Conservation (phyloP, 768 basidiomycete genomes). For the Wakefieldia striispora region DNA sequence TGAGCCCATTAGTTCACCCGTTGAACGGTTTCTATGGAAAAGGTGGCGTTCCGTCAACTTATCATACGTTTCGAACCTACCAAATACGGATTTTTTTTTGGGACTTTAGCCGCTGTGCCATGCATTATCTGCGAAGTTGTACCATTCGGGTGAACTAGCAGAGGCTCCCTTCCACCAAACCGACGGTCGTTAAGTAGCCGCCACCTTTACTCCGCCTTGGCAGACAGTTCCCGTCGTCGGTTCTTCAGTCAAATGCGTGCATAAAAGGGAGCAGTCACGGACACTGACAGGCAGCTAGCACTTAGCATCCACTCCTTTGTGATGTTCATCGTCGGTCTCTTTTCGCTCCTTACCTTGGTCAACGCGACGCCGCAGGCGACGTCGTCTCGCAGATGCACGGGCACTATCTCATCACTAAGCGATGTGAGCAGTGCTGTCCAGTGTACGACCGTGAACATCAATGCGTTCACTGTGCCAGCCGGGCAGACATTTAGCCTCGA, state of each 20-base stretch:
- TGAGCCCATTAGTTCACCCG: no score
- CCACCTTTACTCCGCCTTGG: no score
- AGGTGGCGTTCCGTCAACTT: no score
- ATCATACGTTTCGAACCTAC: no score
- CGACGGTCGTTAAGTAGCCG: no score
- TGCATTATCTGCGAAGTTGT: no score
- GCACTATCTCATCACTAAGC: constrained; percentile 51
- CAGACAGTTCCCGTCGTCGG: background rate
- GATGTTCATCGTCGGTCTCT: constrained; percentile 12
- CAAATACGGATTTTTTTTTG: no score
- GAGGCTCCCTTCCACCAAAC: no score
- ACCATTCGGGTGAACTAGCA: no score
- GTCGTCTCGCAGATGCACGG: constrained; percentile 36
- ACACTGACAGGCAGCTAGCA: background rate
- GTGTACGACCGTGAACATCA: constrained; percentile 59
- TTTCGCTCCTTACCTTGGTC: constrained; percentile 17
- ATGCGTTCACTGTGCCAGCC: constrained; percentile 54
- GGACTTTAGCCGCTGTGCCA: no score
- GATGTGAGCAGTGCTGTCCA: constrained; percentile 51
- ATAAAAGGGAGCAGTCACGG: constrained; percentile 3
- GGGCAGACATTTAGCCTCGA: constrained; percentile 49
- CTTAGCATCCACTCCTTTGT: no score
- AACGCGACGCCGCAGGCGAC: constrained; percentile 15
- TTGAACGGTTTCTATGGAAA: no score
- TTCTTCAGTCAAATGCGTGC: background rate